Evolutionary conservation across 345 rosid genomes (phyloP).

Genomic region (Ricinus communis): DNA sequence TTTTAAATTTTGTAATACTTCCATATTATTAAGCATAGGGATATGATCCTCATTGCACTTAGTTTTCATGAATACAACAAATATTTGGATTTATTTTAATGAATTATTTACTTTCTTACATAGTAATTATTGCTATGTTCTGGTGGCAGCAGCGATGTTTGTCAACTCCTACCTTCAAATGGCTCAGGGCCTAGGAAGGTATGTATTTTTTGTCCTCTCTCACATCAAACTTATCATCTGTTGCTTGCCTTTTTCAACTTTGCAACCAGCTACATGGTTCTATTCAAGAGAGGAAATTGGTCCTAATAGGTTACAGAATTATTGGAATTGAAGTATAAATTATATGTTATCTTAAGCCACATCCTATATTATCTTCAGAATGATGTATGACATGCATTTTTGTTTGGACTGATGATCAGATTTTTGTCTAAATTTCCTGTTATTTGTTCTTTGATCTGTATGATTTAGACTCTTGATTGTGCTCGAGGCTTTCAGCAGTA

Average conservation of each 20-base stretch:
- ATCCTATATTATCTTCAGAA: not conserved
- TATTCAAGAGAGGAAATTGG: not conserved
- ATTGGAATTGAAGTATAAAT: not conserved
- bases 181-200: constrained; percentile 50
- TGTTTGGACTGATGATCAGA: not conserved
- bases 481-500: not conserved
- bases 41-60: too few species aligned
- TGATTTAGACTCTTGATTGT: not conserved
- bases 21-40: not conserved
- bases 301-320: not conserved
- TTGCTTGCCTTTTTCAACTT: not conserved
- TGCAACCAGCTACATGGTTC: not conserved
- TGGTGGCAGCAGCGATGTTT: constrained; percentile 39
- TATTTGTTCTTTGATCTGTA: not conserved
- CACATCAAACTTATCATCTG: not conserved
- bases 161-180: constrained; percentile 27
- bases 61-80: too few species aligned
- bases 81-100: too few species aligned
- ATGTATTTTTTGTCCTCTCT: constrained; percentile 7
- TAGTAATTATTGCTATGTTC: not conserved
- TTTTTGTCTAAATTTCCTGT: not conserved
- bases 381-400: constrained; percentile 4
- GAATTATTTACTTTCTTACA: too few species aligned
- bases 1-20: not conserved
- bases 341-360: not conserved